Evolutionary conservation across 1,284 basidiomycete species (phyloP).

Genomic region (Apiotrichum brassicae): DNA sequence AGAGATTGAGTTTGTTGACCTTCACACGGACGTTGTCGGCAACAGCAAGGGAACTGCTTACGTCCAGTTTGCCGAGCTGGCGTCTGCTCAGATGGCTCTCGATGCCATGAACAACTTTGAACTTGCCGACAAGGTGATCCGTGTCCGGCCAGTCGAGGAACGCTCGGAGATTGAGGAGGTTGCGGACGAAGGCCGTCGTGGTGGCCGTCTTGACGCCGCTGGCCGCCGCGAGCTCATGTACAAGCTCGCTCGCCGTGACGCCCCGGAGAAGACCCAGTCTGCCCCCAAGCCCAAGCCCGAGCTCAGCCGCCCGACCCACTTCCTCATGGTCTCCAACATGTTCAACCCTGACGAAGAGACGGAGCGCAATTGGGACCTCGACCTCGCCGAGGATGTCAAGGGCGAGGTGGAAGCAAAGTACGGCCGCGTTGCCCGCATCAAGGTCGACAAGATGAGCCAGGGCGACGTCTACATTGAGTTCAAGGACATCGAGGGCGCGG

Average conservation of each 20-base stretch:
- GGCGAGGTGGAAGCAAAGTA: conserved; percentile 89
- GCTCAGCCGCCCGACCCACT: conserved; percentile 64
- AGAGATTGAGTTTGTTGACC: conserved; percentile 93
- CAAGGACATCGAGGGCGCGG: conserved; percentile 66
- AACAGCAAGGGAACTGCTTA: conserved; percentile 86
- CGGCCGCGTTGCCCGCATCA: conserved; percentile 77
- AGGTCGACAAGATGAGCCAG: conserved; percentile 82
- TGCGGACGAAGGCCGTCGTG: conserved; percentile 8
- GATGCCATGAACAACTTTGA: conserved; percentile 99
- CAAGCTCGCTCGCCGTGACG: conserved; percentile 76
- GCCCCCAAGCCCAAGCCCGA: conserved; percentile 54
- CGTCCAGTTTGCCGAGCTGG: conserved; percentile 85
- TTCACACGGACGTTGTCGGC: conserved; percentile 67
- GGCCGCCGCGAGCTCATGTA: conserved; percentile 97
- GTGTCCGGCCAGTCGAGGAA: conserved; percentile 85
- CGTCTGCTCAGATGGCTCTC: conserved; percentile 90
- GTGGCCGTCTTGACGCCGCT: conserved; percentile 76
- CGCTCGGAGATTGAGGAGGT: conserved; percentile 46
- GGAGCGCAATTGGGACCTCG: conserved; percentile 91
- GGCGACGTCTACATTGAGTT: conserved; percentile 98
- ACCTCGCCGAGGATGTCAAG: conserved; percentile 92
- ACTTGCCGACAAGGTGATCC: conserved; percentile 81
- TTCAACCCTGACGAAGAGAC: conserved; percentile 98
- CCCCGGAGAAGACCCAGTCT: conserved; percentile 1
- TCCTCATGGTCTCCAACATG: conserved; percentile 87